Base-by-base conservation (phyloP, 106 monocot genomes). In the Iris macrosiphon region DNA sequence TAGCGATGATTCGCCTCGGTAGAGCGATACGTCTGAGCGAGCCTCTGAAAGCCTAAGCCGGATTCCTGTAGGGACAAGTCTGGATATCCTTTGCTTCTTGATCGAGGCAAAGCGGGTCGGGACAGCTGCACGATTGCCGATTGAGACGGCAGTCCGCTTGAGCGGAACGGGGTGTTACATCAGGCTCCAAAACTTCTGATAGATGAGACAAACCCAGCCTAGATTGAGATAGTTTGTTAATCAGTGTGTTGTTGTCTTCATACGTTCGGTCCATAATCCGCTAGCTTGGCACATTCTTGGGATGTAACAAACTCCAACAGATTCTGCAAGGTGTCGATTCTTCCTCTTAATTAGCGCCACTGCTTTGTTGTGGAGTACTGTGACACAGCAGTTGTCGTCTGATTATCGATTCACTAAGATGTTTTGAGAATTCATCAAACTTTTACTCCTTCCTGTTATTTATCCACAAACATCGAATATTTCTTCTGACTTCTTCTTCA, bases 381-480 rank as follows among this genome's bases (percentile, higher is more conserved):
- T 44, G 4, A 37, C 61, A 54, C 6, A 33, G 51, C 4, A 63
- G 26, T 45, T 52, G 49, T 4, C 20, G 30, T 23, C 16, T 0
- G 0, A 69, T 53, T 17, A 32, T 24, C 1, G 14, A 4, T 5
- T 43, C 34, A 19, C 35, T n/a, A 0, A 70, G 28, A 37, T 61
- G 54, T 15, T 11, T 21, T 10, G 34, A 51, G 30, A 55, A 62
- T 21, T 44, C 44, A 5, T 52, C 14, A n/a, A 52, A 62, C 3
- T 22, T 54, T 11, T 61, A 58, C 25, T 70, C 70, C 34, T 53
- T 43, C 0, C 54, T 16, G 26, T 54, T 62, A 24, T 62, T 24
- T 1, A 21, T 55, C 1, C 25, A 3, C 3, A 61, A 3, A 9
- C 44, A 54, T 26, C 7, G 2, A 19, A 62, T 34, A 14, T 45